These are phyloP conservation scores for Mycosphaerelloides madeirae DNA, from an alignment of 2,329 filamentous ascomycete species.

Conservation along the genomic window DNA sequence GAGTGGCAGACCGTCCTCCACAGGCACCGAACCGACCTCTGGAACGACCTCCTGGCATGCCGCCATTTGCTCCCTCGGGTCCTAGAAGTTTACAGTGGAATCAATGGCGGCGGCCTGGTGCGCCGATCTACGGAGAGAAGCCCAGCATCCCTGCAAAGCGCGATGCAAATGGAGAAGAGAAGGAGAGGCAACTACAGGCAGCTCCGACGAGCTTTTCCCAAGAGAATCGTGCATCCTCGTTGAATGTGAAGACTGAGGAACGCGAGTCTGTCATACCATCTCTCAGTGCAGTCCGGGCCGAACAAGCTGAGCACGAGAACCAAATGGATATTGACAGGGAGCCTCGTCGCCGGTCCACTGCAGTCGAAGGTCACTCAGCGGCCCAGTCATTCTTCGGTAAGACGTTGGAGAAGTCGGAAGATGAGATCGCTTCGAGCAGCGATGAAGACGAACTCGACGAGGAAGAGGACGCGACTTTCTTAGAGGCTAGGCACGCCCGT, in stretches of 20 bases:
- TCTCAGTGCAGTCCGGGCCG: not conserved
- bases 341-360: slow-evolving; percentile 11
- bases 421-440: slow-evolving; percentile 33
- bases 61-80: slow-evolving; percentile 22
- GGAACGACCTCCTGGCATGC: slow-evolving; percentile 12
- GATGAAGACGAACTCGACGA: slow-evolving; percentile 46
- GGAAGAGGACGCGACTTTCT: slow-evolving; percentile 45
- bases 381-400: slow-evolving; percentile 32
- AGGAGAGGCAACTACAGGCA: slow-evolving; percentile 13
- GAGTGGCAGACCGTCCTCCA: slow-evolving; percentile 8
- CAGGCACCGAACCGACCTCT: slow-evolving; percentile 14
- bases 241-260: slow-evolving; percentile 12
- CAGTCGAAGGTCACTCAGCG: slow-evolving; percentile 24
- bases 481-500: slow-evolving; percentile 44
- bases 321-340: slow-evolving; percentile 25
- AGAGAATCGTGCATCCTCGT: slow-evolving; percentile 4
- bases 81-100: slow-evolving; percentile 31
- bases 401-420: slow-evolving; percentile 21
- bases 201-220: not conserved
- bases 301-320: slow-evolving; percentile 11
- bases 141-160: slow-evolving; percentile 41
- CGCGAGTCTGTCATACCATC: not conserved
- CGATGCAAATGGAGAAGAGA: slow-evolving; percentile 42
- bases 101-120: slow-evolving; percentile 42
- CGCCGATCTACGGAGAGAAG: slow-evolving; percentile 24